Evolutionary conservation across 768 basidiomycete genomes (phyloP), one percentile per base, ranked within the genome.

Genomic region (Gautieria morchelliformis): DNA sequence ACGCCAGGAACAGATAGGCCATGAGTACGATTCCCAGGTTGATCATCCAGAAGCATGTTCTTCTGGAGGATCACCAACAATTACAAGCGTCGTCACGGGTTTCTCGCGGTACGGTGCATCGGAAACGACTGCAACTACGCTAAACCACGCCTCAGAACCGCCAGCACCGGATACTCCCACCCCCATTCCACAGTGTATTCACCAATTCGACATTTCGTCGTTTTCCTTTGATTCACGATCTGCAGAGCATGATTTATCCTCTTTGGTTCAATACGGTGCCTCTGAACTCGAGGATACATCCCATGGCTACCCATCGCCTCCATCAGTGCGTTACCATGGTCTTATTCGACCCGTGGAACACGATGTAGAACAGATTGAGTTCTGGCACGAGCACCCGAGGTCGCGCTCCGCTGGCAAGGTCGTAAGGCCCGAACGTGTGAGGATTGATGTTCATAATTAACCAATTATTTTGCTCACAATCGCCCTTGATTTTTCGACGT

Each of bases 191-290:
- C 24, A 64, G 2, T 83, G 81, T 65, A 84, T 83, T 53, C 82
- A 84, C 63, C 79, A 84, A 62, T 61, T 83, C 9, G 73, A 72
- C 50, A n/a, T 64, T 10, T 66, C 68, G 11, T 66, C 66, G 70
- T 22, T 70, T 70, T 4, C 69, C 70, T 10, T 69, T 67, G n/a
- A 59, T 69, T n/a, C 61, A 69, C 19, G 66, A 72, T 27, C 67
- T 69, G 35, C 46, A 60, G 15, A 61, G 54, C 1, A 44, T 49
- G 39, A 51, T 37, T 39, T 30, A 4, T 33, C 19, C 30, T 3
- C 42, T 10, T n/a, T 42, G 14, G n/a, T 14, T 37, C 52, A 4
- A 5, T 42, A 53, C 12, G 27, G 27, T 44, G 39, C 61, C 41
- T 27, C 63, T 53, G 24, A 33, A 24, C 24, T 14, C 11, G 35